A percentile compares a stretch with the other conserved stretches of the same genome.
These are phyloP conservation scores for Nematodospora valgi DNA, from an alignment of 805 yeast species.

Conservation along the genomic window DNA sequence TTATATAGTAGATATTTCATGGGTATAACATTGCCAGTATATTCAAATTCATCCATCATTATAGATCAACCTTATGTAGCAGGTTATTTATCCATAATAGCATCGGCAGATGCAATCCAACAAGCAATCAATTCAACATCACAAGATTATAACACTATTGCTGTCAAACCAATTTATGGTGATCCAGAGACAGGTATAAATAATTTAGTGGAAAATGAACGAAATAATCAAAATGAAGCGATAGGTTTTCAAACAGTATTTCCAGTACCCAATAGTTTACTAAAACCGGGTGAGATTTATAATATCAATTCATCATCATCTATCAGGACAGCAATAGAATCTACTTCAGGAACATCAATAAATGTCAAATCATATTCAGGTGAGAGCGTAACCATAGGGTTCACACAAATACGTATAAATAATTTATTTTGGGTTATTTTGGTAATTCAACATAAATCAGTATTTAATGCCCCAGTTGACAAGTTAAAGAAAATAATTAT, in stretches of 20 bases:
- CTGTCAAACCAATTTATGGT: constrained; percentile 31
- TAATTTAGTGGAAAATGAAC: constrained; percentile 29
- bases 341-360: constrained; percentile 25
- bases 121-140: constrained; percentile 23
- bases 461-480: constrained; percentile 60
- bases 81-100: constrained; percentile 65
- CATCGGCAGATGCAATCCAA: constrained; percentile 31
- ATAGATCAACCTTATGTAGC: constrained; percentile 51
- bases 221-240: constrained; percentile 25
- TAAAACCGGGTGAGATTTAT: constrained; percentile 21
- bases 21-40: constrained; percentile 77
- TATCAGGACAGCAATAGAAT: constrained; percentile 24
- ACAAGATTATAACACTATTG: constrained; percentile 16
- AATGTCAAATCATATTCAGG: constrained; percentile 21
- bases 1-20: constrained; percentile 44
- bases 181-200: constrained; percentile 12
- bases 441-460: constrained; percentile 58
- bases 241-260: constrained; percentile 44
- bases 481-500: constrained; percentile 64
- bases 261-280: constrained; percentile 15
- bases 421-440: constrained; percentile 65
- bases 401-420: constrained; percentile 21
- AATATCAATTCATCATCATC: constrained; percentile 25
- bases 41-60: constrained; percentile 67
- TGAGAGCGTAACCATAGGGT: constrained; percentile 33